Evolutionary conservation across 2,329 filamentous ascomycete genomes (phyloP).

Genomic region (Phialophora macrospora): DNA sequence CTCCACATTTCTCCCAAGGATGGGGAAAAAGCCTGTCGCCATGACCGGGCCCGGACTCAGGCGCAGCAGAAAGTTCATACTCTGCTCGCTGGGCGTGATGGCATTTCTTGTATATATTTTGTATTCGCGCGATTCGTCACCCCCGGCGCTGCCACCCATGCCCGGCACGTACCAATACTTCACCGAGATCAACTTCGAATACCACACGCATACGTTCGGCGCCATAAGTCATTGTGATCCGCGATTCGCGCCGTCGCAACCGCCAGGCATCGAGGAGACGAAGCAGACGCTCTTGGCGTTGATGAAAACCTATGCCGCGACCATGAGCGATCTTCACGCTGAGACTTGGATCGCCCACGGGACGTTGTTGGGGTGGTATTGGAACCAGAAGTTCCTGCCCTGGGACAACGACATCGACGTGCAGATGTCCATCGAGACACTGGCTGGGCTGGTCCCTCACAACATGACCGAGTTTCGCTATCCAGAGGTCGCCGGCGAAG

Average conservation of each 20-base stretch:
- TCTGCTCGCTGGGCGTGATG: slow-evolving; percentile 3
- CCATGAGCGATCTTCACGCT: slow-evolving; percentile 21
- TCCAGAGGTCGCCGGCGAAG: slow-evolving; percentile 5
- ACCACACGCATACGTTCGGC: slow-evolving; percentile 25
- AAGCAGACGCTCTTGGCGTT: slow-evolving; percentile 12
- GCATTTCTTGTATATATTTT: slow-evolving; percentile 4
- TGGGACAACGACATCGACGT: slow-evolving; percentile 34
- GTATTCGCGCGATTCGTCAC: background rate
- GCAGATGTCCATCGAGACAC: slow-evolving; percentile 22
- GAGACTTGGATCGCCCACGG: slow-evolving; percentile 33
- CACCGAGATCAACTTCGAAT: slow-evolving; percentile 23
- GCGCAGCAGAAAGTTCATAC: slow-evolving; percentile 6
- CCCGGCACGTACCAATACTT: slow-evolving; percentile 31
- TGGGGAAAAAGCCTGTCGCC: background rate
- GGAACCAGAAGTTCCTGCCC: slow-evolving; percentile 31
- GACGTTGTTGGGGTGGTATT: slow-evolving; percentile 28
- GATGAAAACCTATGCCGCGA: slow-evolving; percentile 20
- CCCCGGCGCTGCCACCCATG: slow-evolving; percentile 13
- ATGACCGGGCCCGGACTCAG: background rate
- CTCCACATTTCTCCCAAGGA: background rate
- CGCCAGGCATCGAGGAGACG: slow-evolving; percentile 18
- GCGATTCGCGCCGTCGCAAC: slow-evolving; percentile 17
- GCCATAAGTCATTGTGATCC: slow-evolving; percentile 26
- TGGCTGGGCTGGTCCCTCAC: slow-evolving; percentile 2
- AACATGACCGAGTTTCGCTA: slow-evolving; percentile 29